Conservation (phyloP, 805 yeast genomes). For the Candida coquimbonensis region DNA sequence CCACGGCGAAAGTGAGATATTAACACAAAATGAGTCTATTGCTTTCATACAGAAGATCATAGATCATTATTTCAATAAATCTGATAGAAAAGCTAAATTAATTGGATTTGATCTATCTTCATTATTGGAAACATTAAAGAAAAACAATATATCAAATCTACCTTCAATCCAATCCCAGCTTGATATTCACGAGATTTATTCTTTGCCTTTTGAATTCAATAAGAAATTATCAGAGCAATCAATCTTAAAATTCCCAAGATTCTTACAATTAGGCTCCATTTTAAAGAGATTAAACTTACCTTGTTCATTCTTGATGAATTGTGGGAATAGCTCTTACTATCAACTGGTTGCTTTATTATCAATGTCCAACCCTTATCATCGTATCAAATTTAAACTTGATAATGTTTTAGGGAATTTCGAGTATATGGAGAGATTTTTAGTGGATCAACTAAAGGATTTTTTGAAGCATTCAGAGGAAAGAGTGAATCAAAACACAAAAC, state of each 20-base stretch:
- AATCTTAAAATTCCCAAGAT: conserved; percentile 1
- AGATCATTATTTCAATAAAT: not conserved
- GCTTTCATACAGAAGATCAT: not conserved
- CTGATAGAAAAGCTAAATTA: not conserved
- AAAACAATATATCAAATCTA: not conserved
- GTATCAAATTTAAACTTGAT: conserved; percentile 12
- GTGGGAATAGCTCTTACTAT: conserved; percentile 16
- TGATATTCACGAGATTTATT: conserved; percentile 12
- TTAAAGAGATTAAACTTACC: conserved; percentile 14
- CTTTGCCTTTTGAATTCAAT: conserved; percentile 9
- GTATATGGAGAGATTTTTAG: conserved; percentile 9
- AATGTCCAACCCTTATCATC: conserved; percentile 14
- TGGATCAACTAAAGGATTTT: conserved; percentile 4
- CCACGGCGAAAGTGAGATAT: conserved; percentile 13
- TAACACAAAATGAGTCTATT: conserved; percentile 7
- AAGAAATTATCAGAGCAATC: not conserved
- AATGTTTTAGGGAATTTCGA: conserved; percentile 8
- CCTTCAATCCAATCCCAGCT: not conserved
- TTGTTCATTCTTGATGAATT: conserved; percentile 9
- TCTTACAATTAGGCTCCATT: conserved; percentile 8
- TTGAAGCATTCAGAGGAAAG: conserved; percentile 1
- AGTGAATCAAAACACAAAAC: not conserved
- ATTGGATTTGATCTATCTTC: not conserved
- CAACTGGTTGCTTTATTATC: conserved; percentile 10
- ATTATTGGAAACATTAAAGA: not conserved